Percentiles rank a stretch among this genome's conserved stretches.
Conservation (phyloP, 2,329 filamentous ascomycete species). For the Apiospora saccharicola region DNA sequence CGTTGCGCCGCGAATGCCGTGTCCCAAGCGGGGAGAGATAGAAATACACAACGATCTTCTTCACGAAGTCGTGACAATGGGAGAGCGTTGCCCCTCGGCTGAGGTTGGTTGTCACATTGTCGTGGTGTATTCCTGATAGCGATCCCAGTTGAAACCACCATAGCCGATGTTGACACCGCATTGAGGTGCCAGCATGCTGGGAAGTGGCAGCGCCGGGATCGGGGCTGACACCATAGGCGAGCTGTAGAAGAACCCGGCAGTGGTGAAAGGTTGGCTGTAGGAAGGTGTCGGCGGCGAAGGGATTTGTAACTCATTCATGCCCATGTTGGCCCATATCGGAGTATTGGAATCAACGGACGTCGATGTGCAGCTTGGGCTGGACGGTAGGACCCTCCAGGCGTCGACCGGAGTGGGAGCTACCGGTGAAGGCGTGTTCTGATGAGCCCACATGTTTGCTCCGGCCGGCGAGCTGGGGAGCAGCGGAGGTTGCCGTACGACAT, state of each 20-base stretch:
- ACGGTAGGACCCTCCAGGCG: conserved; percentile 89
- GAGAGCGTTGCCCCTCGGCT: conserved; percentile 54
- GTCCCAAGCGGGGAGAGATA: conserved; percentile 33
- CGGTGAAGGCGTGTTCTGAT: conserved; percentile 71
- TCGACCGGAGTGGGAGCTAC: conserved; percentile 77
- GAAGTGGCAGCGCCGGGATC: conserved; percentile 79
- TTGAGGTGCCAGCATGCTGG: conserved; percentile 84
- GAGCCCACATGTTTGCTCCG: conserved; percentile 81
- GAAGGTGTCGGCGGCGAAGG: conserved; percentile 72
- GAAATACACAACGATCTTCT: conserved; percentile 25
- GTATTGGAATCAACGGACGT: conserved; percentile 72
- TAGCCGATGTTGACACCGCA: conserved; percentile 83
- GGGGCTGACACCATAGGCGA: conserved; percentile 77
- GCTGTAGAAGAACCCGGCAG: conserved; percentile 80
- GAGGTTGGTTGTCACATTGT: conserved; percentile 80
- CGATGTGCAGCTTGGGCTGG: conserved; percentile 81
- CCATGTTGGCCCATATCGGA: conserved; percentile 81
- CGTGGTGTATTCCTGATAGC: conserved; percentile 83
- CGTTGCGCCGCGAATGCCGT: conserved; percentile 35
- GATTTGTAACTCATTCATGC: conserved; percentile 75
- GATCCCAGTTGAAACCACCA: conserved; percentile 84
- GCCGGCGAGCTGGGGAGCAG: conserved; percentile 84
- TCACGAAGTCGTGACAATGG: conserved; percentile 55
- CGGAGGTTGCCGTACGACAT: conserved; percentile 85
- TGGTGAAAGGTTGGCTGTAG: conserved; percentile 80